Conservation (phyloP, 192 early-diverging fungal species). For the Haplosporangium gracile region DNA sequence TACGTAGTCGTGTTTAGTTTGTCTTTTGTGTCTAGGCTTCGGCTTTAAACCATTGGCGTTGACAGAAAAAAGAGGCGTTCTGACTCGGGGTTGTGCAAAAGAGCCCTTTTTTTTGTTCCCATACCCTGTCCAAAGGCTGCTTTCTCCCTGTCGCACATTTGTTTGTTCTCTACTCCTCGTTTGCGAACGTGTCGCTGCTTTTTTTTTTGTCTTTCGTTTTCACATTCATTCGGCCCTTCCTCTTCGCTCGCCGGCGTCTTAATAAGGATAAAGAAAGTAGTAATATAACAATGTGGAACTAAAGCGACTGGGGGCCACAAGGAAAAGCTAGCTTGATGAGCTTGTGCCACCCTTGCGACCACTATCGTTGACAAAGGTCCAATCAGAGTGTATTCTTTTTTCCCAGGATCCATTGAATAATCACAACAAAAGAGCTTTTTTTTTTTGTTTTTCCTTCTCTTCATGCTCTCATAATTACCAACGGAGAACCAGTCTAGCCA, state of each 20-base stretch:
- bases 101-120: not conserved
- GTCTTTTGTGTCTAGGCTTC: slow-evolving; percentile 1
- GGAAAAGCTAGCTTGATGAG: not conserved
- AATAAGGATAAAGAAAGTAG: not conserved
- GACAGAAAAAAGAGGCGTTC: not conserved
- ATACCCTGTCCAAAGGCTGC: not conserved
- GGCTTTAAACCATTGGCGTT: not conserved
- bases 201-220: not conserved
- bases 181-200: not conserved
- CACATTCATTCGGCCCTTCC: not conserved
- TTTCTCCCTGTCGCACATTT: not conserved
- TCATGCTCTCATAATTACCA: not conserved
- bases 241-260: not conserved
- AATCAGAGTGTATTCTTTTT: slow-evolving; percentile 18
- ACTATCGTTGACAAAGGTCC: not conserved
- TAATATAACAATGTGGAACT: not conserved
- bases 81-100: not conserved
- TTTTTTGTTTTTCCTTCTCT: not conserved
- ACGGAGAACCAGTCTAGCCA: not conserved
- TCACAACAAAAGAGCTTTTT: not conserved
- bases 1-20: not conserved
- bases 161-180: too few species aligned
- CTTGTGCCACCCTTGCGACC: not conserved
- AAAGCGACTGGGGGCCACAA: not conserved
- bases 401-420: not conserved